Evolutionary conservation across 352 stramenopile genomes (phyloP), one percentile per base, ranked within the genome.

Genomic region (Thalassiosira mediterranea): DNA sequence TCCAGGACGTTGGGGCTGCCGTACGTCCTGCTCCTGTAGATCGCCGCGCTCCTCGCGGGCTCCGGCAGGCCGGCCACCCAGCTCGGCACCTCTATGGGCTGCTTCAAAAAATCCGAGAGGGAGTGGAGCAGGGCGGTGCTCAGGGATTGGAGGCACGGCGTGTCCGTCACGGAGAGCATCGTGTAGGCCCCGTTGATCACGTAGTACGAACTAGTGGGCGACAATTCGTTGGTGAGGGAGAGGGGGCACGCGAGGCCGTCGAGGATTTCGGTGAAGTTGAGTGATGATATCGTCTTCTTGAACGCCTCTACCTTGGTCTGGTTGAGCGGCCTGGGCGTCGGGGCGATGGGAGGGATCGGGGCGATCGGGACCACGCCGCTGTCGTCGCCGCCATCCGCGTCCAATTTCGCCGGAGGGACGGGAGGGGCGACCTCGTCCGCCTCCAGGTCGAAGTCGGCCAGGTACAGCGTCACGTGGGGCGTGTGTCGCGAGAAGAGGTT

Each of bases 361-460:
- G n/a, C n/a, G n/a, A n/a, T n/a, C n/a, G n/a, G n/a, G n/a, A n/a
- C n/a, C n/a, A n/a, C n/a, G n/a, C n/a, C n/a, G n/a, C n/a, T n/a
- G n/a, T n/a, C n/a, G n/a, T n/a, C 11, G 7, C 28, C 13, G 29
- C 25, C 25, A 3, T 48, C 53, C 37, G 37, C 37, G 8, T 15
- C 37, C 15, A 44, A 15, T 44, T 8, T 15, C 15, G 37, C 37
- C 8, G 37, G 40, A 46, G 32, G 58, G 42, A 1, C 25, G 5
- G 3, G 26, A 56, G n/a, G 13, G 23, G 19, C 17, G 19, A 46
- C 28, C 15, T 53, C 4, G 26, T 47, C 28, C 8, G 42, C 19
- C 38, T 81, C 65, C 11, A 79, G 48, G 53, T 76, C 75, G 66
- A 84, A 84, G 54, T 84, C 76, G 3, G 68, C 53, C 15, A 81